Conservation (phyloP, 805 yeast species). For the Starmerella scarabaei region DNA sequence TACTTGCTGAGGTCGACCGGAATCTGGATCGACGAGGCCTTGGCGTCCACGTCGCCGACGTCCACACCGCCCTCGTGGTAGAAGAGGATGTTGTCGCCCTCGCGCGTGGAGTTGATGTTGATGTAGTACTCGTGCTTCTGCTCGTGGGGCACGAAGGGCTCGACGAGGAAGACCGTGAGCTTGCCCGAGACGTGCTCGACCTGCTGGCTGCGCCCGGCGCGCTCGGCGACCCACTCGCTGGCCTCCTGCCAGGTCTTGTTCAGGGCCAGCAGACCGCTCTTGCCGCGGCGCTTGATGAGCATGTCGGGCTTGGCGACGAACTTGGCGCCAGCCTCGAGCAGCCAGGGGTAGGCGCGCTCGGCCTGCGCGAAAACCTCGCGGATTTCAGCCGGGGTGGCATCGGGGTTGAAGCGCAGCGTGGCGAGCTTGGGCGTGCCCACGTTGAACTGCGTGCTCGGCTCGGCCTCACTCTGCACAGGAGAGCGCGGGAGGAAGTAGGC, state of each 20-base stretch:
- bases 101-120: conserved; percentile 37
- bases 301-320: conserved; percentile 38
- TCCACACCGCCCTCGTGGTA: conserved; percentile 40
- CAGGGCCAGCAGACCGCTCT: conserved; percentile 33
- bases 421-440: conserved; percentile 29
- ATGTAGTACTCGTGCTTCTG: conserved; percentile 36
- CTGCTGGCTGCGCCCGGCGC: conserved; percentile 31
- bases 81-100: conserved; percentile 37
- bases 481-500: conserved; percentile 33
- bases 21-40: conserved; percentile 33
- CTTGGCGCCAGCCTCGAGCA: conserved; percentile 27
- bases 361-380: conserved; percentile 28
- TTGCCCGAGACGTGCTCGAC: conserved; percentile 33
- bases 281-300: conserved; percentile 36
- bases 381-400: conserved; percentile 22
- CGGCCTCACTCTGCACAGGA: conserved; percentile 26
- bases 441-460: conserved; percentile 26
- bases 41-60: conserved; percentile 37
- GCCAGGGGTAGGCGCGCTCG: conserved; percentile 33
- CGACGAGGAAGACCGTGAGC: conserved; percentile 33
- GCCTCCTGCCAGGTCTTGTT: conserved; percentile 35
- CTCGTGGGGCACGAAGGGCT: conserved; percentile 38
- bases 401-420: conserved; percentile 26
- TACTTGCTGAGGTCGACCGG: conserved; percentile 33
- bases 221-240: conserved; percentile 33